phyloP scores from a whole-genome alignment of 257 asterid genomes.

The Jaltomata sinuosa region DNA sequence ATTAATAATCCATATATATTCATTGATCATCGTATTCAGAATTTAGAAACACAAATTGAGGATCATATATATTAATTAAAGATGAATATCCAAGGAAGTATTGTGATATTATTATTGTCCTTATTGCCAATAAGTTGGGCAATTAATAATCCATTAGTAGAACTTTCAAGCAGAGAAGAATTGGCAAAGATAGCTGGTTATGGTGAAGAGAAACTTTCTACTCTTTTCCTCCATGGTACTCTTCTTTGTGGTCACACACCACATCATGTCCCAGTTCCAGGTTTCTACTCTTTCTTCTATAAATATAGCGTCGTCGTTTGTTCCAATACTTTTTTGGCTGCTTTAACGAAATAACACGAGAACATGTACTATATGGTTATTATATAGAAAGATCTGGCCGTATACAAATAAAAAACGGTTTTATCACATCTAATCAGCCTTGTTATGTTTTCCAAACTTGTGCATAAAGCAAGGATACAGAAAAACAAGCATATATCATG shows the following conservation, averaged over 20 bases:
- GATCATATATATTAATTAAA: background rate
- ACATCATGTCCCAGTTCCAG: conserved; percentile 26
- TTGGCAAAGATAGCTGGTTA: conserved; percentile 60
- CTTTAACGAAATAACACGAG: too few relatives aligned
- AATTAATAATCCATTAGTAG: conserved; percentile 8
- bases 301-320: too few relatives aligned
- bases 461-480: too few relatives aligned
- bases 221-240: conserved; percentile 45
- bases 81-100: background rate
- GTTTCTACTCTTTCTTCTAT: conserved; percentile 14
- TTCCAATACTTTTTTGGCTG: background rate
- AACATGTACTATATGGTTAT: too few relatives aligned
- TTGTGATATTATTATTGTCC: background rate
- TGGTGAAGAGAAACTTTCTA: conserved; percentile 84
- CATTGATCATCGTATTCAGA: background rate
- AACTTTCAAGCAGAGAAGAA: conserved; percentile 37
- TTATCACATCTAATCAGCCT: too few relatives aligned
- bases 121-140: background rate
- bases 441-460: too few relatives aligned
- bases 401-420: too few relatives aligned
- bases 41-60: background rate
- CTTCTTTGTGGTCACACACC: conserved; percentile 43
- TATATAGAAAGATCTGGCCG: too few relatives aligned
- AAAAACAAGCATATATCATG: too few relatives aligned
- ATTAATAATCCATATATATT: background rate